These are phyloP conservation scores for Cyberlindnera mississippiensis DNA, from an alignment of 805 yeast species.

Conservation along the genomic window DNA sequence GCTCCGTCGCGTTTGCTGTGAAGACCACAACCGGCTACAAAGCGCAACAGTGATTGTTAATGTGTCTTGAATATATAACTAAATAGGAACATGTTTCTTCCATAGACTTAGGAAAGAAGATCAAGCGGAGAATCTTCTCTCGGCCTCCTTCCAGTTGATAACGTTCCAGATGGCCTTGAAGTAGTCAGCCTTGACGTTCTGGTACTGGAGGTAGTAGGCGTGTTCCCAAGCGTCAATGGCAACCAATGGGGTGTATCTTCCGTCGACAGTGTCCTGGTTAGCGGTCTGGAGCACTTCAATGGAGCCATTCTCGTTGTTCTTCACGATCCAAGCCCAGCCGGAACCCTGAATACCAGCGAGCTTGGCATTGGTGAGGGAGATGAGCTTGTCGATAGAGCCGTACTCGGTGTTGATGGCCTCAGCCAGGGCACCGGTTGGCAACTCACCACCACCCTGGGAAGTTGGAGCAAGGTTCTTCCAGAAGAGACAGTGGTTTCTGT, in stretches of 20 bases:
- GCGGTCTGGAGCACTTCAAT: slow-evolving; percentile 76
- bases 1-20: too few species aligned
- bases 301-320: slow-evolving; percentile 70
- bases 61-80: too few species aligned
- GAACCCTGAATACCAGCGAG: slow-evolving; percentile 91
- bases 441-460: slow-evolving; percentile 71
- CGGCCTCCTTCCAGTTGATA: slow-evolving; percentile 90
- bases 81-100: too few species aligned
- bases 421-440: slow-evolving; percentile 51
- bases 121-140: slow-evolving; percentile 52
- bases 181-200: slow-evolving; percentile 87
- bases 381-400: slow-evolving; percentile 71
- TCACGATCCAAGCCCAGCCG: slow-evolving; percentile 92
- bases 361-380: slow-evolving; percentile 57
- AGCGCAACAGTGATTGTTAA: too few species aligned
- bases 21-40: too few species aligned
- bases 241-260: slow-evolving; percentile 61
- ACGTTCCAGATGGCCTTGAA: slow-evolving; percentile 94
- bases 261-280: slow-evolving; percentile 85
- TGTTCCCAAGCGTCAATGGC: slow-evolving; percentile 98
- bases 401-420: slow-evolving; percentile 58
- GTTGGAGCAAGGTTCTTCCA: slow-evolving; percentile 85
- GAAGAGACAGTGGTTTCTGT: slow-evolving; percentile 77
- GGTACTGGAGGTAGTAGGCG: slow-evolving; percentile 90
- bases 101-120: too few species aligned